Evolutionary conservation across 768 basidiomycete species (phyloP), one percentile per base, ranked within the genome.

Genomic region (Boletus insuetus): DNA sequence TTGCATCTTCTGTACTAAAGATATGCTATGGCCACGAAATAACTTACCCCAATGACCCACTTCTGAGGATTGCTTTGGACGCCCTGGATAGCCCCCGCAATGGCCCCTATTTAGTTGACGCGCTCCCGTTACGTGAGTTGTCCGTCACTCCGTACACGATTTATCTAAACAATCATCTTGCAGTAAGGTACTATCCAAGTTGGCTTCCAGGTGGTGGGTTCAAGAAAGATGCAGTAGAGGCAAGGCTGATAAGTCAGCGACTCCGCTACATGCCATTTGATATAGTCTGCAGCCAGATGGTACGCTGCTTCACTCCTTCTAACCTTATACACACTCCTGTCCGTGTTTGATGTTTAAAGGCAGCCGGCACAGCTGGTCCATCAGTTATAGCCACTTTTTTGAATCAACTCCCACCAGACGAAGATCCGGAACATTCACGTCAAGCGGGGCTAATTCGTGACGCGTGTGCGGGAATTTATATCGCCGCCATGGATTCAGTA

Each of bases 121-220:
- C 50, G 12, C 42, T 60, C 24, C 50, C 59, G 2, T 35, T 43
- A 31, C 19, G 59, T 55, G 26, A 54, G 59, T 35, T 5, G 22
- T 17, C n/a, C 19, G 24, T 17, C 1, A 26, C 6, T n/a, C 46
- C 13, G n/a, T 22, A 22, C 19, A 24, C 13, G 32, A 11, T 11
- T 19, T n/a, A 19, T 20, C 13, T 19, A 12, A 54, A 12, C 10
- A 22, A 26, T 19, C 10, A 17, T 13, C 16, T 26, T 20, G 2
- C 16, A 59, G 58, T 57, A n/a, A 60, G 46, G 47, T 54, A 55
- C 38, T 58, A 55, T n/a, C 60, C 57, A n/a, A 32, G 60, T 20
- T 61, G 53, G 59, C 38, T 61, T 29, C 59, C 59, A 22, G 56
- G 56, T 11, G 57, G 57, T 20, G 17, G 43, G 11, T 58, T 61